Evolutionary conservation across 768 basidiomycete genomes (phyloP).

Genomic region (Termitomyces sp.): DNA sequence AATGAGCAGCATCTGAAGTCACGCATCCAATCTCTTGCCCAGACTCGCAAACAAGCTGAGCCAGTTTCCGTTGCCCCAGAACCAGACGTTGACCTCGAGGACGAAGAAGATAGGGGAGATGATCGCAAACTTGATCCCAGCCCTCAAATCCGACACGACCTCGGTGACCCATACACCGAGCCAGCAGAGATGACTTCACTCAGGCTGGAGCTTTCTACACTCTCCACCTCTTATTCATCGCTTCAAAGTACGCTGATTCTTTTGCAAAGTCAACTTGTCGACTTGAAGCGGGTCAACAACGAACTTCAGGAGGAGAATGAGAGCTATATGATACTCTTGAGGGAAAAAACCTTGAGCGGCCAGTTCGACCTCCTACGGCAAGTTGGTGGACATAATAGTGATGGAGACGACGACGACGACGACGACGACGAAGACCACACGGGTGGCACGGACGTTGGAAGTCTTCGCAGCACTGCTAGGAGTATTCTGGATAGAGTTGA

Average conservation of each 20-base stretch:
- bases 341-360: slow-evolving; percentile 88
- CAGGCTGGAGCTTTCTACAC: slow-evolving; percentile 76
- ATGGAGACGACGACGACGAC: slow-evolving; percentile 33
- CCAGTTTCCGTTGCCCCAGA: slow-evolving; percentile 28
- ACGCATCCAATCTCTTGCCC: slow-evolving; percentile 75
- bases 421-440: slow-evolving; percentile 35
- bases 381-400: slow-evolving; percentile 39
- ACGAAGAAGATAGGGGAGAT: slow-evolving; percentile 27
- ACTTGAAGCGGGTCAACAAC: slow-evolving; percentile 84
- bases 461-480: slow-evolving; percentile 49
- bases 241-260: slow-evolving; percentile 82
- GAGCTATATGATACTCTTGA: slow-evolving; percentile 89
- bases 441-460: slow-evolving; percentile 42
- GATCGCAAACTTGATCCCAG: slow-evolving; percentile 12
- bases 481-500: slow-evolving; percentile 62
- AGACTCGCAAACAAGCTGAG: slow-evolving; percentile 55
- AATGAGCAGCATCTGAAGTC: slow-evolving; percentile 92
- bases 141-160: slow-evolving; percentile 33
- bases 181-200: slow-evolving; percentile 87
- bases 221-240: slow-evolving; percentile 80
- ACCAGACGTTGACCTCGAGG: slow-evolving; percentile 36
- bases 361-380: slow-evolving; percentile 75
- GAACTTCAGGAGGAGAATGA: slow-evolving; percentile 95
- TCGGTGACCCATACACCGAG: slow-evolving; percentile 64
- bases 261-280: slow-evolving; percentile 77